Evolutionary conservation across 2,329 filamentous ascomycete genomes (phyloP).

Genomic region (Aspergillus proliferans): DNA sequence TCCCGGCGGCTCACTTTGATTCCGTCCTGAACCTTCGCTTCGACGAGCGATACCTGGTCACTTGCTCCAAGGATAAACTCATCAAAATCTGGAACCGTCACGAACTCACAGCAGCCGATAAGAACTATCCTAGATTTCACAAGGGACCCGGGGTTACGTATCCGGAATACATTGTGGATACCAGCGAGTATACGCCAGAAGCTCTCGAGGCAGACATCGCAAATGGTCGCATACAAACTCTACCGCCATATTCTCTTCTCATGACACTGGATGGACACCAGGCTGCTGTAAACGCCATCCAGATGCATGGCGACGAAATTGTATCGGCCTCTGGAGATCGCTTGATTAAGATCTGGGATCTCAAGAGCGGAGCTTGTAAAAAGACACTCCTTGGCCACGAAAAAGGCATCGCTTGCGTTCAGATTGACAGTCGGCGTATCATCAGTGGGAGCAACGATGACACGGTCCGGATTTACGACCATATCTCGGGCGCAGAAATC

Average conservation of each 20-base stretch:
- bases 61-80: constrained; percentile 93
- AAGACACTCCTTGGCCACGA: constrained; percentile 78
- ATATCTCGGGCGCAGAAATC: constrained; percentile 76
- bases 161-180: constrained; percentile 51
- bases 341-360: constrained; percentile 90
- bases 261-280: constrained; percentile 75
- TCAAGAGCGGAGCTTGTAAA: constrained; percentile 68
- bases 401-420: constrained; percentile 95
- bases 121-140: constrained; percentile 41
- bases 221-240: constrained; percentile 33
- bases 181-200: constrained; percentile 35
- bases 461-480: constrained; percentile 91
- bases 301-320: constrained; percentile 77
- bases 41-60: constrained; percentile 84
- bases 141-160: constrained; percentile 40
- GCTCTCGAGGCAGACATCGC: constrained; percentile 38
- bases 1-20: constrained; percentile 73
- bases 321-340: constrained; percentile 94
- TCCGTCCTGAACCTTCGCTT: constrained; percentile 92
- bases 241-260: constrained; percentile 68
- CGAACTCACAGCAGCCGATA: constrained; percentile 48
- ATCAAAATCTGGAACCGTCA: constrained; percentile 93
- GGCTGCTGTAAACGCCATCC: constrained; percentile 93
- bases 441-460: constrained; percentile 96
- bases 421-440: constrained; percentile 88